Base-by-base conservation (phyloP, 768 basidiomycete genomes). In the Lanmaoa pseudosensibilis region DNA sequence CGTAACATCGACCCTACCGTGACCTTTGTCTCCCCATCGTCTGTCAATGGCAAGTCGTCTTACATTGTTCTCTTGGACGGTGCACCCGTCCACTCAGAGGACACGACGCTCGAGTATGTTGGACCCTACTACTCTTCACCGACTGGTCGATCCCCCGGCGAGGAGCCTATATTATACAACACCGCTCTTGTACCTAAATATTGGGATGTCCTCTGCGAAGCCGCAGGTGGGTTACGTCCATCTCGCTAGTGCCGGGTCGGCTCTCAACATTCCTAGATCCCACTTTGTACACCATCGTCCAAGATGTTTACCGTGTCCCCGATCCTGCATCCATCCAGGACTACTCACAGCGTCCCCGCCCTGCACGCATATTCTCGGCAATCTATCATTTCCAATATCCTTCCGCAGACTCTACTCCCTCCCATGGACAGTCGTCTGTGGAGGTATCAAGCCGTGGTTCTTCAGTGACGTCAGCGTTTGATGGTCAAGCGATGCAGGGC, bases 1-100 rank as follows among this genome's bases (percentile, higher is more conserved):
- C 73, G 72, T 12, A 71, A 77, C 43, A 87, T 90, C 60, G 84
- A 90, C 63, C 85, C 87, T 0, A 84, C 83, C 2, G 77, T 90
- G 27, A 85, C 87, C 19, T 83, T 90, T 60, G 66, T 81, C 33
- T 81, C 86, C 5, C 77, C 70, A 3, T 70, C 76, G 2, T 63
- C 74, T 5, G 74, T 86, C 34, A 65, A 72, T 11, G 85, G 85
- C 30, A 76, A 77, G 32, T 85, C 84, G 1, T 75, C 75, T 33
- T 88, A 83, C 71, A 77, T 76, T 0, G 82, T 90, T 8, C 78
- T 80, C 60, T 64, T 75, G 10, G 78, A 78, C 54, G 81, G 78
- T 13, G 72, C 71, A 21, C 62, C 78, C 48, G 74, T 86, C 46
- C 83, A 82, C 68, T 75, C 78, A 1, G 87, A 88, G 66, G 70